Percentiles rank a stretch among this genome's conserved stretches.
phyloP scores from a whole-genome alignment of 495 filamentous ascomycete genomes.

The Massariosphaeria phaeospora region DNA sequence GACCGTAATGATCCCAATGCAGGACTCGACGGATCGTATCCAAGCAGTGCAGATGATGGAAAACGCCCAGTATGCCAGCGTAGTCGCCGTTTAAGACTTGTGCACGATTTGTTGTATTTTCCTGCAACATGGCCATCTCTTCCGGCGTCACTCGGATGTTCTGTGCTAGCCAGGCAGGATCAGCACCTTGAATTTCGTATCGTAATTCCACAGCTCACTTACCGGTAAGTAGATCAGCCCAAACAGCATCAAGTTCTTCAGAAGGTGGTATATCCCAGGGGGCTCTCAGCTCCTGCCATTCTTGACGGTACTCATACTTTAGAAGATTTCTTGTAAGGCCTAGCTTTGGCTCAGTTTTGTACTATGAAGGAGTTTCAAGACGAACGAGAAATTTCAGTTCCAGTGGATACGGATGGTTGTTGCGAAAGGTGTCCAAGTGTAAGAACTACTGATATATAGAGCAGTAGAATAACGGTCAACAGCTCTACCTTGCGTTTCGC shows the following conservation, averaged over 20 bases:
- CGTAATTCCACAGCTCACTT: not conserved
- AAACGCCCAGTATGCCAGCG: not conserved
- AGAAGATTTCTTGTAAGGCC: no score
- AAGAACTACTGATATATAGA: no score
- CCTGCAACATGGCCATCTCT: not conserved
- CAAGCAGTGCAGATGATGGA: not conserved
- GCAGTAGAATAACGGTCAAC: no score
- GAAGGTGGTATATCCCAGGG: not conserved
- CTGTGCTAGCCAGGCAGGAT: not conserved
- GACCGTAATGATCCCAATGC: not conserved
- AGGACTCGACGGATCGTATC: not conserved
- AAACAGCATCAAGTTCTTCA: not conserved
- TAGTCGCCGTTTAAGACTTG: not conserved
- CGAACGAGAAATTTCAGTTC: no score
- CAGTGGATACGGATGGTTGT: no score
- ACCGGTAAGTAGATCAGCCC: not conserved
- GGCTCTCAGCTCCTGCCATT: not conserved
- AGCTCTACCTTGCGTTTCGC: no score
- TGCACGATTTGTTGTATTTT: not conserved
- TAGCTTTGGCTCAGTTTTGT: no score
- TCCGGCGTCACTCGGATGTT: not conserved
- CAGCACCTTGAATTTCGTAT: not conserved
- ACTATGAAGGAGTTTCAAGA: no score
- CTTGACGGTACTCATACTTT: not conserved
- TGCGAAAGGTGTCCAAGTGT: no score